Base-by-base conservation (phyloP, 2,329 filamentous ascomycete species). In the Alternaria solani region DNA sequence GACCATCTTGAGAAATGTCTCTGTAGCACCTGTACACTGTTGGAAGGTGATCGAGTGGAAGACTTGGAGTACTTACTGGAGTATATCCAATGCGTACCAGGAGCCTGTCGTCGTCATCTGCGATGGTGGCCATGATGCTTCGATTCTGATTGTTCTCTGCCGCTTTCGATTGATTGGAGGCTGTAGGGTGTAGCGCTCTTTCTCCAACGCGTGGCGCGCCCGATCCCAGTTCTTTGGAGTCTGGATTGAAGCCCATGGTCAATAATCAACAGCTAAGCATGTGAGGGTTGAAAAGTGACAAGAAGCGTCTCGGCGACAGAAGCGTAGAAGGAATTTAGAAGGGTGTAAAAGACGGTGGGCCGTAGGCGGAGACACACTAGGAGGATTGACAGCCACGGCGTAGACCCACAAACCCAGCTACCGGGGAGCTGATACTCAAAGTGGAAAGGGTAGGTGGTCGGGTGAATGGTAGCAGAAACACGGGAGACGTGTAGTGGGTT, bases 1-100 rank as follows among this genome's bases (percentile, higher is more conserved):
- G 87, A 89, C 86, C 86, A 89, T 82, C 86, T 87, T 38, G 85
- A 88, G 70, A 90, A 89, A 66, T 89, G 86, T 55, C 88, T 82
- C 66, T 81, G 81, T 26, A 89, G 71, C 72, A 89, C 87, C 87
- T 89, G 43, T 7, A 26, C 4, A 25, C 30, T 44, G 67, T 79
- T 60, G 71, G 68, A 63, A 26, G 47, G 30, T 47, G 16, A 28
- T 42, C 28, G n/a, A 28, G 16, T 20, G 18, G n/a, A 26, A 9
- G 20, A 7, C 7, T n/a, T 47, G 16, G 28, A 48, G 16, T 16
- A 59, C 77, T 56, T 77, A 88, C 87, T 77, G 88, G 87, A 66
- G 83, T 86, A 72, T 89, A 89, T 30, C 87, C 87, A 68, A 89
- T 88, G 55, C 85, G 83, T 57, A 85, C 85, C 20, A 89, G 79